Conservation (phyloP, 2,329 filamentous ascomycete species). For the Calonectria ilicicola region DNA sequence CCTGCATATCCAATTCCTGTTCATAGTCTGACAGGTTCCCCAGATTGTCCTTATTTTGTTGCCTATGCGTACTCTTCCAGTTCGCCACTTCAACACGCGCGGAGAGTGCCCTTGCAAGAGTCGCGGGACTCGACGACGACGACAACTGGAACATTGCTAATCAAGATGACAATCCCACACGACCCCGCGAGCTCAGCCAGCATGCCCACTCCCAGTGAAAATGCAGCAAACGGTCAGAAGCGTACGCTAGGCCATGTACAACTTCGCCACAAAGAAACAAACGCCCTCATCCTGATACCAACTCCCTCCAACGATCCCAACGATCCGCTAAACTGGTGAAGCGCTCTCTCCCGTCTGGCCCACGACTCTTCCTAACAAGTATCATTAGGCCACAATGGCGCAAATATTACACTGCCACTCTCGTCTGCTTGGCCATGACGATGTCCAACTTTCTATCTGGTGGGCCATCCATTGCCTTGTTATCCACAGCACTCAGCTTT, state of each 20-base stretch:
- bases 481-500: conserved; percentile 59
- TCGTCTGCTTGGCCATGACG: conserved; percentile 65
- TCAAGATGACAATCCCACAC: conserved; percentile 9
- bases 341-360: conserved; percentile 25
- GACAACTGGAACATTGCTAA: neutral
- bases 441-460: conserved; percentile 69
- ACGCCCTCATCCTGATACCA: conserved; percentile 60
- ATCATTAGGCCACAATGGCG: conserved; percentile 55
- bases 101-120: conserved; percentile 3
- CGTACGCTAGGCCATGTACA: conserved; percentile 56
- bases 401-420: conserved; percentile 61
- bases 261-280: conserved; percentile 54
- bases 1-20: neutral
- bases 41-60: neutral
- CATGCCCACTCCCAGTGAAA: conserved; percentile 3
- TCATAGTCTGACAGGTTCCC: neutral
- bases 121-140: neutral
- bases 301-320: conserved; percentile 36
- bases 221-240: conserved; percentile 27
- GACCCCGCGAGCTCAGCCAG: neutral
- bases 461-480: conserved; percentile 64
- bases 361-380: conserved; percentile 8
- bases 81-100: neutral
- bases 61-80: neutral
- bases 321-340: conserved; percentile 60